Conservation (phyloP, 371 early-diverging fungal genomes). For the Rhizopus stolonifer region DNA sequence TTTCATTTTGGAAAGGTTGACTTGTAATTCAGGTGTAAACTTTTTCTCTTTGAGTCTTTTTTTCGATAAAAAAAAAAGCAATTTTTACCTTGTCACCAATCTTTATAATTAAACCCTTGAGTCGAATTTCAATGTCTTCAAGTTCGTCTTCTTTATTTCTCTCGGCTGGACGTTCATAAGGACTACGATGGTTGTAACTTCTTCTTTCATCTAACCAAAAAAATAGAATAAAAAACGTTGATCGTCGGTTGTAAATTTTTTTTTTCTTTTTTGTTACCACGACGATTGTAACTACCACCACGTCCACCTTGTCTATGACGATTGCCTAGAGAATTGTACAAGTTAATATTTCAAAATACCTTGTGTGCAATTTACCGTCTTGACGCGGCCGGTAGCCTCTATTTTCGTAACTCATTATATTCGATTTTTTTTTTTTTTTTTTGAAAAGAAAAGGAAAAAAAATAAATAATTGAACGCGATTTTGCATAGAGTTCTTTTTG, state of each 20-base stretch:
- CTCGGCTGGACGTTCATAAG: slow-evolving; percentile 29
- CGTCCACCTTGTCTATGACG: slow-evolving; percentile 6
- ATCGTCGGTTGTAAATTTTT: not conserved
- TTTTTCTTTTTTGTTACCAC: too few relatives aligned
- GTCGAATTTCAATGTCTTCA: slow-evolving; percentile 67
- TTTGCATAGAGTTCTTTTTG: slow-evolving; percentile 3
- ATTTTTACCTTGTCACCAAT: slow-evolving; percentile 71
- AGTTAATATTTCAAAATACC: too few relatives aligned
- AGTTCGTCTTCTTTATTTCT: slow-evolving; percentile 50
- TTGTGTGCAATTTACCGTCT: slow-evolving; percentile 22
- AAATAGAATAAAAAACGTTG: not conserved
- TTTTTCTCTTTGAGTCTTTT: slow-evolving; percentile 9
- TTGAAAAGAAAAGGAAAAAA: not conserved
- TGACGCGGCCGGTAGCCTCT: slow-evolving; percentile 40
- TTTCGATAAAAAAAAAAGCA: not conserved
- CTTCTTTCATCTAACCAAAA: slow-evolving; percentile 21
- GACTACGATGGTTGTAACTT: slow-evolving; percentile 20
- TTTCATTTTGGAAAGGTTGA: slow-evolving; percentile 68
- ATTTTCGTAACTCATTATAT: slow-evolving; percentile 36
- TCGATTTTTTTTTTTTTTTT: not conserved
- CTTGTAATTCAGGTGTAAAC: slow-evolving; percentile 58
- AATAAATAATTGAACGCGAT: not conserved
- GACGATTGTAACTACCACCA: slow-evolving; percentile 15
- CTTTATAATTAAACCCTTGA: slow-evolving; percentile 73
- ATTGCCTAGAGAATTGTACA: slow-evolving; percentile 1